Evolutionary conservation across 805 yeast genomes (phyloP).

Genomic region (Starmerella tilneyi): DNA sequence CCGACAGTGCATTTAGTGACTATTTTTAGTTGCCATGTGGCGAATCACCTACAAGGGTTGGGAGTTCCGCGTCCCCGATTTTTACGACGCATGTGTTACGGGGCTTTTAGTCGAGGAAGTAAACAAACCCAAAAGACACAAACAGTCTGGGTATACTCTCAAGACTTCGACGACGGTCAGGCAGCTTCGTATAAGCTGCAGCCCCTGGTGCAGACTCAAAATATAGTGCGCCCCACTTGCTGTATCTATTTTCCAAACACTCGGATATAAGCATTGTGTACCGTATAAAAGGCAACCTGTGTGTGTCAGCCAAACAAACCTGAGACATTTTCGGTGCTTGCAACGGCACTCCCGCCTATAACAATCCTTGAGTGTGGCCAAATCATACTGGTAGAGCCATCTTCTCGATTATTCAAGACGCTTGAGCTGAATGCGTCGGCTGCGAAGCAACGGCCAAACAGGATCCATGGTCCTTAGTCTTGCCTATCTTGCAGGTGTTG

Average conservation of each 20-base stretch:
- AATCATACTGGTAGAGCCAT: neutral
- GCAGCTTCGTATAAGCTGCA: no score
- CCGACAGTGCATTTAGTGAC: no score
- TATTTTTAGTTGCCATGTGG: no score
- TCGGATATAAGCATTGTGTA: neutral
- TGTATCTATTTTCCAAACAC: neutral
- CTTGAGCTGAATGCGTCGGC: no score
- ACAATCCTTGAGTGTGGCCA: neutral
- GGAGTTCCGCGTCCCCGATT: neutral
- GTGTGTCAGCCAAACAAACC: conserved; percentile 1
- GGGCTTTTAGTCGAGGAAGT: neutral
- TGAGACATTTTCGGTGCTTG: neutral
- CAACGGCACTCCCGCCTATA: neutral
- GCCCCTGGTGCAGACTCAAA: no score
- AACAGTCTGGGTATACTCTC: no score
- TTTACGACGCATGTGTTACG: neutral
- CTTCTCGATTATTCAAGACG: no score
- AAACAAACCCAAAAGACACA: neutral
- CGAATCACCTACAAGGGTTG: neutral
- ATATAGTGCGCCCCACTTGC: no score
- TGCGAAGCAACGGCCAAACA: neutral
- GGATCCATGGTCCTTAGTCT: neutral
- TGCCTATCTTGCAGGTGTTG: neutral
- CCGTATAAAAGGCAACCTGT: no score
- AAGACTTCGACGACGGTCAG: no score